Evolutionary conservation across 306 rosid species (phyloP), one percentile per base, ranked within the genome.

Genomic region (Mimosa pudica): DNA sequence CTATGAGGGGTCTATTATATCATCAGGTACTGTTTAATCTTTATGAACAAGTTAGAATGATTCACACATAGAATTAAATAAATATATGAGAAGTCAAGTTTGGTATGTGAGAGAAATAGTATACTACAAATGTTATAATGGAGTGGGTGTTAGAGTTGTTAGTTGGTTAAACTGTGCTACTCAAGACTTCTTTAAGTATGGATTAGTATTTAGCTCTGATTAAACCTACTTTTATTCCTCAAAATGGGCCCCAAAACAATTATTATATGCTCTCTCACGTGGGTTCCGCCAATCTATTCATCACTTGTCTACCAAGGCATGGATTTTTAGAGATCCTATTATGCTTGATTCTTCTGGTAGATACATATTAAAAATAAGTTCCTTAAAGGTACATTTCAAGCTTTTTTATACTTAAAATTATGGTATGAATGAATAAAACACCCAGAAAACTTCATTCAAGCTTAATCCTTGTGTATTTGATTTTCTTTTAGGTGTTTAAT

Each of bases 1-100:
- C 14, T 49, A 49, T 49, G 55, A 35, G 49, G 41, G 60, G 72
- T 24, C 79, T 74, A 71, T 77, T 83, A 70, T 74, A 78, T 70
- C 35, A 55, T 17, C 57, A 51, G 71, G 77, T 17, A 49, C 48
- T 7, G 81, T 74, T 46, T 82, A 82, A 82, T 81, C 88, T 86
- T 89, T 84, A 51, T 51, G 82, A 79, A 77, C 70, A 86, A 88
- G 89, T 35, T 78, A 84, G 79, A 80, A 84, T 89, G 84, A 89
- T 89, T 77, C 77, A 44, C 65, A 61, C 71, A 78, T 58, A 77
- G 84, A 84, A 68, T 44, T 44, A 45, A 71, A 55, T 38, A 62
- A 62, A 62, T 62, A 32, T 11, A 32, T 61, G 18, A 24, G 63
- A 62, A 51, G 54, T 73, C 83, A 63, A 81, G 81, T 87, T 84